phyloP scores from a whole-genome alignment of 345 rosid genomes.

The Bretschneidera sinensis region DNA sequence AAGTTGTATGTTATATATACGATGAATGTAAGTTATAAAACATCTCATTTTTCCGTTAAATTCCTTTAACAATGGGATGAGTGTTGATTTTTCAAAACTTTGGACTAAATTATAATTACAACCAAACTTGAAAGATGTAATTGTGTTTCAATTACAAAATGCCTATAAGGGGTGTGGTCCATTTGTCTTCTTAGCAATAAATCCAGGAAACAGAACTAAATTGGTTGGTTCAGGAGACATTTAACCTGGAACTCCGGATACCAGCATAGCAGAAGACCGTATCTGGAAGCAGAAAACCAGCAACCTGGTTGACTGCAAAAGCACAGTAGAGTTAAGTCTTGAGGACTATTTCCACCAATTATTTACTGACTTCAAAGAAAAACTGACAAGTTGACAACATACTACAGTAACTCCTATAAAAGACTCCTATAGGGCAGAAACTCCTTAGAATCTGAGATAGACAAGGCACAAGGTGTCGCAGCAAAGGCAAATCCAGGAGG shows the following conservation, averaged over 20 bases:
- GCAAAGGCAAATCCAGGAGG: constrained; percentile 6
- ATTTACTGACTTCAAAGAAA: constrained; percentile 25
- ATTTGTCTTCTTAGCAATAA: constrained; percentile 36
- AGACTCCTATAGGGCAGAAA: constrained; percentile 16
- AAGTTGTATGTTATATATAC: no score
- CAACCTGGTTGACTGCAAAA: constrained; percentile 30
- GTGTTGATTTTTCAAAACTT: no score
- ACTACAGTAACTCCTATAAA: constrained; percentile 21
- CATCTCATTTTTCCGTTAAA: no score
- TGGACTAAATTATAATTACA: no score
- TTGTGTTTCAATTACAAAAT: no score
- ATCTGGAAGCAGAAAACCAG: constrained; percentile 23
- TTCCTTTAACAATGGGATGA: no score
- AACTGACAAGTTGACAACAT: constrained; percentile 20
- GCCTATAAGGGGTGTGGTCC: no score
- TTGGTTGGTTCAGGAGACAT: constrained; percentile 24
- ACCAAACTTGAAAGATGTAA: no score
- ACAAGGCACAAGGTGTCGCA: constrained; percentile 14
- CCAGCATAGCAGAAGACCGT: constrained; percentile 6
- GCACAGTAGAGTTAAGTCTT: no score
- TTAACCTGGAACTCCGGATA: constrained; percentile 38
- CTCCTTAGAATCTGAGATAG: constrained; percentile 5
- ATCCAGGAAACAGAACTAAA: constrained; percentile 27
- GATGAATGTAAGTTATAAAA: no score
- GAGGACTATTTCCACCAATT: constrained; percentile 17